These are phyloP conservation scores for Microthlaspi erraticum DNA, from an alignment of 345 rosid species.

Conservation along the genomic window DNA sequence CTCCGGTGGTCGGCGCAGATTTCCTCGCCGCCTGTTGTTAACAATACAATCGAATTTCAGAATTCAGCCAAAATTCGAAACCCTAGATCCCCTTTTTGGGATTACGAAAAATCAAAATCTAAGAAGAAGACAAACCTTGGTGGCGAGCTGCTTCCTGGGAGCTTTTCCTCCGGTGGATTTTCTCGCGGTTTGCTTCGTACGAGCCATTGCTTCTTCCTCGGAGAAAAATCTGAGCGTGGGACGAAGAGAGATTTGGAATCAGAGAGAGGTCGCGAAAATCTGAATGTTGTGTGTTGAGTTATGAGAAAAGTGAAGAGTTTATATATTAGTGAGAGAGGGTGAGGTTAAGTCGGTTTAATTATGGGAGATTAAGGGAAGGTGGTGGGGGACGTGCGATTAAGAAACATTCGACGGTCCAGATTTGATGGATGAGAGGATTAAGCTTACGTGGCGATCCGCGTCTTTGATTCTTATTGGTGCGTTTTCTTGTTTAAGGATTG, in stretches of 20 bases:
- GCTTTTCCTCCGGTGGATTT: slow-evolving; percentile 58
- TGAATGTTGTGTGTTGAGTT: not conserved
- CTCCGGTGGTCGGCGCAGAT: slow-evolving; percentile 70
- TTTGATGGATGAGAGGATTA: not conserved
- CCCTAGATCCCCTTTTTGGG: not conserved
- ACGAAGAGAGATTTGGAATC: slow-evolving; percentile 5
- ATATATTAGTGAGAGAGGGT: slow-evolving; percentile 15
- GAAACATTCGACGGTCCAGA: slow-evolving; percentile 16
- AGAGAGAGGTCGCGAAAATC: not conserved
- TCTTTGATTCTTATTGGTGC: slow-evolving; percentile 18
- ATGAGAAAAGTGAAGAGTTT: no score
- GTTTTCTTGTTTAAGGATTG: not conserved
- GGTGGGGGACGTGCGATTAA: slow-evolving; percentile 18
- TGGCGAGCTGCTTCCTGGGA: slow-evolving; percentile 55
- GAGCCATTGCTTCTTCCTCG: slow-evolving; percentile 45
- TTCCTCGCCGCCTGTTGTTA: slow-evolving; percentile 65
- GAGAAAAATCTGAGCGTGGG: not conserved
- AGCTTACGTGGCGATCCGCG: slow-evolving; percentile 8
- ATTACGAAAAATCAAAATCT: not conserved
- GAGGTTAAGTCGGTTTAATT: slow-evolving; percentile 21
- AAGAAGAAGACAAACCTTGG: slow-evolving; percentile 44
- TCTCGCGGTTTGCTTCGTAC: slow-evolving; percentile 60
- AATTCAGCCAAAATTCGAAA: not conserved
- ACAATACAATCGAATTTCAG: not conserved
- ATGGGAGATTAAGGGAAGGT: not conserved